These are phyloP conservation scores for Neltuma alba DNA, from an alignment of 306 rosid species.

Conservation along the genomic window DNA sequence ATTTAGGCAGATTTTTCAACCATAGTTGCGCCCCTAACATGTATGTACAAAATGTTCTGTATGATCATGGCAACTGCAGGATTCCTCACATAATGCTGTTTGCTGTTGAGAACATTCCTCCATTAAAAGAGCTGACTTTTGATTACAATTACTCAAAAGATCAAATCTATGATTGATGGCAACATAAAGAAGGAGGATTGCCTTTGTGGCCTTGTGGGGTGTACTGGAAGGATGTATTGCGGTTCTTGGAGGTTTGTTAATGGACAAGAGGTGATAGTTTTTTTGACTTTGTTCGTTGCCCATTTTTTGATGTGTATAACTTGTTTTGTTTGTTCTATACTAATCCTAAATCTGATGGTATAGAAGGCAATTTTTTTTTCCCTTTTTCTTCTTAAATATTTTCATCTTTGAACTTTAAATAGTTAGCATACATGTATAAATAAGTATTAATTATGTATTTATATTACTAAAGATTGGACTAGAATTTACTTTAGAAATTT, in stretches of 20 bases:
- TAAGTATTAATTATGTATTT: too few species aligned
- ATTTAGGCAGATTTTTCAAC: conserved; percentile 75
- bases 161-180: conserved; percentile 62
- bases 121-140: conserved; percentile 57
- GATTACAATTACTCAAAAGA: conserved; percentile 61
- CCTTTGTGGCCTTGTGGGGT: conserved; percentile 62
- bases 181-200: conserved; percentile 65
- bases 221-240: conserved; percentile 73
- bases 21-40: conserved; percentile 81
- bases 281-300: not conserved
- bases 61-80: conserved; percentile 64
- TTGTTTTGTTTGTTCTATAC: not conserved
- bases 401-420: too few species aligned
- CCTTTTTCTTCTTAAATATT: too few species aligned
- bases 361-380: too few species aligned
- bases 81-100: conserved; percentile 77
- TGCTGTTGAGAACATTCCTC: conserved; percentile 67
- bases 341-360: not conserved
- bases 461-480: too few species aligned
- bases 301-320: not conserved
- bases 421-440: too few species aligned
- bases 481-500: too few species aligned
- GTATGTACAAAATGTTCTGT: conserved; percentile 65
- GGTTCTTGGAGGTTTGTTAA: not conserved
- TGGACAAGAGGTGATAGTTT: not conserved